Evolutionary conservation across 768 basidiomycete species (phyloP), one percentile per base, ranked within the genome.

Genomic region (Infundibulicybe gibba): DNA sequence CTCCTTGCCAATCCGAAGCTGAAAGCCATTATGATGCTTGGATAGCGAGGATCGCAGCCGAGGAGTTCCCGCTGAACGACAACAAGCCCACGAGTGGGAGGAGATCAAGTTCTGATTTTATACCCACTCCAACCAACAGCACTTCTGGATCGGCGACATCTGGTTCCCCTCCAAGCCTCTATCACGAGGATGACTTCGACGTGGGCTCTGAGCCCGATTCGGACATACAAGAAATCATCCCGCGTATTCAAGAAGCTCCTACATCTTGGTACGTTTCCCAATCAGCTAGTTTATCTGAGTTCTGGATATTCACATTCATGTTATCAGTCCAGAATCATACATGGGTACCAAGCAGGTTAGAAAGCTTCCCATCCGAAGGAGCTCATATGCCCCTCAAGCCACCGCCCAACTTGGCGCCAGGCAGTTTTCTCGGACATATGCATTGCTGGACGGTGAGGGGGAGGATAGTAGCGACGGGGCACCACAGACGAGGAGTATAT

Each of bases 401-500:
- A 25, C 25, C 25, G 8, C 25, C 25, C 25, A 8, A 25, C 25
- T 8, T n/a, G n/a, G n/a, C n/a, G n/a, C n/a, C n/a, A n/a, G n/a
- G n/a, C n/a, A n/a, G n/a, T n/a, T n/a, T n/a, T n/a, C n/a, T n/a
- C n/a, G n/a, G n/a, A n/a, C n/a, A 3, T 8, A 25, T 8, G 8
- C 25, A 25, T 25, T 25, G 25, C 25, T 8, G 25, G 25, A 25
- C 25, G 25, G 25, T 3, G 25, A 25, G 8, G 8, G 4, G 25
- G 25, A 69, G 47, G 59, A 58, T 21, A 65, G 74, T 38, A 66
- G 67, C 49, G 67, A 69, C n/a, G 67, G 60, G 63, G 69, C 47
- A 67, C 57, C 46, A 58, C 64, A 2, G 75, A 74, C 49, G 73
- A 74, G 41, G 72, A 76, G 49, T 76, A 79, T 49, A 16, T 69